phyloP scores from a whole-genome alignment of 2,329 filamentous ascomycete genomes.

The Aspergillus sp. region DNA sequence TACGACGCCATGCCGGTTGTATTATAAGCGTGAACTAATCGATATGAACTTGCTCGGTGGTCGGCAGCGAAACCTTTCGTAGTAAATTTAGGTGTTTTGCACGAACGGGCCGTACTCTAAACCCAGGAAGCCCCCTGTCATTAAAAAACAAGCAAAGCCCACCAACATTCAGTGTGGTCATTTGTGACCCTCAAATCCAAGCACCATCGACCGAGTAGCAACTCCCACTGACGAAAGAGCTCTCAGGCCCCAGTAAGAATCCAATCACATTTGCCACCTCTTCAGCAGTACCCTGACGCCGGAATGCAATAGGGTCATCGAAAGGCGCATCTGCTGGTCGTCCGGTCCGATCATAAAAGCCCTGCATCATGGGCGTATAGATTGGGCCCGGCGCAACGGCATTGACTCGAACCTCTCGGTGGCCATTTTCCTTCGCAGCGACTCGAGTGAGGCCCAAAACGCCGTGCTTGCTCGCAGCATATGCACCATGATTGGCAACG shows the following conservation, averaged over 20 bases:
- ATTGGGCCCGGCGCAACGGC: constrained; percentile 5
- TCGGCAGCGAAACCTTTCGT: no score
- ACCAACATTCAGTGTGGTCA: no score
- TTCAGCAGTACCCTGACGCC: background rate
- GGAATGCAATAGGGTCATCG: constrained; percentile 2
- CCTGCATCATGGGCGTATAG: constrained; percentile 1
- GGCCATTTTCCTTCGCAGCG: constrained; percentile 3
- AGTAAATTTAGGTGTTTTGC: no score
- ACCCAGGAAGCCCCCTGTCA: no score
- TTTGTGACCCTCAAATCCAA: background rate
- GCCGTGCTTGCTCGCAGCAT: constrained; percentile 1
- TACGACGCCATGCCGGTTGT: no score
- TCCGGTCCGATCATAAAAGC: background rate
- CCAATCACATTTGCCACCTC: background rate
- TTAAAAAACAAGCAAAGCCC: no score
- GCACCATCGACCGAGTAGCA: constrained; percentile 4
- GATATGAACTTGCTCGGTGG: no score
- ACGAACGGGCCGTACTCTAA: no score
- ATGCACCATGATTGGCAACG: background rate
- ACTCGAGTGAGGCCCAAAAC: background rate
- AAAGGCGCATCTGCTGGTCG: background rate
- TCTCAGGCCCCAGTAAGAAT: constrained; percentile 1
- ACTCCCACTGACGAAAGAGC: constrained; percentile 5
- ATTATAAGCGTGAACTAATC: no score
- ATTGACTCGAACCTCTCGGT: constrained; percentile 2